Evolutionary conservation across 768 basidiomycete genomes (phyloP), one percentile per base, ranked within the genome.

Genomic region (Hypholoma sublateritium): DNA sequence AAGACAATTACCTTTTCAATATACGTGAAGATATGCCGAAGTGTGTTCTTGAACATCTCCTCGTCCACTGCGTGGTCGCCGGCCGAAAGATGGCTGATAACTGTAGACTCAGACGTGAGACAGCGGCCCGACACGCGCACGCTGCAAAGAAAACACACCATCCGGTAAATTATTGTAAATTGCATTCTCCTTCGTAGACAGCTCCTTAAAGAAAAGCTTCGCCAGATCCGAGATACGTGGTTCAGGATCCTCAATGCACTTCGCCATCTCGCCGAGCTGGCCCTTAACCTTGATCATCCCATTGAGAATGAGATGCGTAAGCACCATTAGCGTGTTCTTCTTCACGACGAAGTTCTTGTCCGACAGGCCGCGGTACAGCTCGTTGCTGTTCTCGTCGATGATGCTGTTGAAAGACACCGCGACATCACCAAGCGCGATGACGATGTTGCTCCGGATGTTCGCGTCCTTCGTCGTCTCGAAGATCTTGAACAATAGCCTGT

Each of bases 271-370:
- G 16, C 97, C 97, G 6, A 99, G 79, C 69, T 99, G 96, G 1
- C 97, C 97, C 74, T 99, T 98, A 63, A 98, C 95, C 73, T 98
- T 99, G 81, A 99, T 91, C 97, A 98, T 98, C 2, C 96, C 96
- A 65, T 98, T 98, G 59, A 99, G 75, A 67, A 98, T 98, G 58
- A 99, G 75, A 70, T 98, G 94, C 11, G 95, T 96, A 55, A 98
- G 79, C 28, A 98, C 97, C 96, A 98, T 98, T 44, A 99, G 81
- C 35, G 96, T 97, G 74, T 98, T 98, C 81, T 98, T 98, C 85
- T 98, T 99, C 61, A 99, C 96, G 39, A 89, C 83, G 9, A 93
- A 73, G 63, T 96, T 84, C 39, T 76, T 77, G 70, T 99, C 97
- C 11, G 91, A 89, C 35, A 98, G 82, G 2, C 96, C 96, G 67